Base-by-base conservation (phyloP, 148 eudicot genomes). In the Rhododendron molle region DNA sequence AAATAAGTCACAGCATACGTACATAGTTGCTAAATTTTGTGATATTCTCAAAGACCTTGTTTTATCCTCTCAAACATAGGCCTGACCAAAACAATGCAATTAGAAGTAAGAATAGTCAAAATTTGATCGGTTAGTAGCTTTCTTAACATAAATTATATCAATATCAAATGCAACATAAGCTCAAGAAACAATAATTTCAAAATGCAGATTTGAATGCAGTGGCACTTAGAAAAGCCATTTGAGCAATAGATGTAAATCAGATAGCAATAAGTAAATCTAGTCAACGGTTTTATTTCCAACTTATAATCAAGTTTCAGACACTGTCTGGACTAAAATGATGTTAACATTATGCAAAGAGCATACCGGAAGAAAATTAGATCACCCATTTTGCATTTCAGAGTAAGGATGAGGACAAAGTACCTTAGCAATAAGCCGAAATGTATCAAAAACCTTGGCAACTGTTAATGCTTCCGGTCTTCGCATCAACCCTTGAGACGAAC, bases 401-500 rank as follows among this genome's bases (percentile, higher is more conserved):
- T 78, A 81, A 49, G 10, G 43, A 78, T 69, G 50, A 60, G 40
- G 71, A 85, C 54, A 46, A 36, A 62, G 69, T 58, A 92, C 98
- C 97, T 95, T 91, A 43, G 99, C 99, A 83, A 97, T 97, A 76
- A 87, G 82, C 76, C 82, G 91, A 86, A 97, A 95, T 26, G 97
- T 93, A 76, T 89, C 92, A 86, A 95, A 94, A 80, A 97, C 99
- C 87, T 92, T 93, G 32, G 90, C 86, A 86, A 95, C 93, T 65
- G 95, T 95, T 54, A 97, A 86, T 58, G 98, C 90, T 87, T 91
- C 88, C 40, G 98, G 98, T 90, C 91, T 94, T 21, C 87, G 87
- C 98, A 96, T 95, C 90, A 92, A 90, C 84, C 91, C 86, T 86
- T 96, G 99, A 67, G 96, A 93, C 38, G 99, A 93, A 71, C 96